These are phyloP conservation scores for Umbilicus rupestris DNA, from an alignment of 164 flowering plant species.

Conservation along the genomic window DNA sequence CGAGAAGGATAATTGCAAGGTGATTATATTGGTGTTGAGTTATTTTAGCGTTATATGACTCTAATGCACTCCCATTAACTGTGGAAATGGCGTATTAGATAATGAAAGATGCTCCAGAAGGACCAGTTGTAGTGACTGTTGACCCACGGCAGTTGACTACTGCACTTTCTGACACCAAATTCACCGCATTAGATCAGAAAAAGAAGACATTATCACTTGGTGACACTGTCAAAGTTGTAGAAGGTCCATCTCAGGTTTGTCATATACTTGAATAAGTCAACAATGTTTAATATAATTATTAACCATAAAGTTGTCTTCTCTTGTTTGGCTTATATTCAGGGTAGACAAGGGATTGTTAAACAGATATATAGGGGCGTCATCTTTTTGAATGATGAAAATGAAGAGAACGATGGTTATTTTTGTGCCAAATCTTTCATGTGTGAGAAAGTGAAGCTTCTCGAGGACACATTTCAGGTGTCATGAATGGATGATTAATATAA, in stretches of 20 bases:
- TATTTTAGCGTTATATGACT: not conserved
- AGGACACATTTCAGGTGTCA: slow-evolving; percentile 27
- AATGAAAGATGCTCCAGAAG: slow-evolving; percentile 50
- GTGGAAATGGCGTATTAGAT: slow-evolving; percentile 32
- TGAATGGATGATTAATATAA: slow-evolving; percentile 14
- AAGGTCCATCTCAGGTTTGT: slow-evolving; percentile 72
- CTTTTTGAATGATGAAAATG: slow-evolving; percentile 55
- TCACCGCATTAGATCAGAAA: slow-evolving; percentile 52
- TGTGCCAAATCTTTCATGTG: slow-evolving; percentile 56
- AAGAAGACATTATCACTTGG: slow-evolving; percentile 42
- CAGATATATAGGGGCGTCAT: slow-evolving; percentile 56
- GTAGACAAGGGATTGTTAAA: slow-evolving; percentile 60
- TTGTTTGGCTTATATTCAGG: slow-evolving; percentile 35
- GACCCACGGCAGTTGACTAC: slow-evolving; percentile 35
- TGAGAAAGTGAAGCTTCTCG: slow-evolving; percentile 46
- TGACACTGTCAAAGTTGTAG: slow-evolving; percentile 57
- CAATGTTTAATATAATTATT: not conserved
- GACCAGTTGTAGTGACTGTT: slow-evolving; percentile 35
- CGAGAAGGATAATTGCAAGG: slow-evolving; percentile 72
- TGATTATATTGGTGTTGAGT: slow-evolving; percentile 13
- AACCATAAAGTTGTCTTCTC: not conserved
- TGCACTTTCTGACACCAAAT: slow-evolving; percentile 42
- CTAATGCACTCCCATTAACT: slow-evolving; percentile 1
- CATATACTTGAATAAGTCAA: slow-evolving; percentile 1
- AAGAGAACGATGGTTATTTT: slow-evolving; percentile 65